These are phyloP conservation scores for Pichia nanzhaoensis DNA, from an alignment of 805 yeast species.

Conservation along the genomic window DNA sequence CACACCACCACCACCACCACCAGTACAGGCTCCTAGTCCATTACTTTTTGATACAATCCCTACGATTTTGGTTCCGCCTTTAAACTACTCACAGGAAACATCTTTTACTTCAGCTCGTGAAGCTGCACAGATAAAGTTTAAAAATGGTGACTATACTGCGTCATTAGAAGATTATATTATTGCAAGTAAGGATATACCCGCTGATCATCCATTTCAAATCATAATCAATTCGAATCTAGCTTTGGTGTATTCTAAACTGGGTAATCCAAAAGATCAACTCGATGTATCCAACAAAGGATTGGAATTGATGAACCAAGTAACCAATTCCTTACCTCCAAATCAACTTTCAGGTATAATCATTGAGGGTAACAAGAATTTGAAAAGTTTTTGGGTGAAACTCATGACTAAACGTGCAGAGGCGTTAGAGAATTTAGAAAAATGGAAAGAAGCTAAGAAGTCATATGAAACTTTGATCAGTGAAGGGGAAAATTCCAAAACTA, in stretches of 20 bases:
- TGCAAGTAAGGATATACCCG: slow-evolving; percentile 46
- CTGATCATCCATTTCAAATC: slow-evolving; percentile 55
- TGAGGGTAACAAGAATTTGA: slow-evolving; percentile 48
- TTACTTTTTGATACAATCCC: background rate
- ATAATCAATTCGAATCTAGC: slow-evolving; percentile 74
- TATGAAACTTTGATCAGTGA: slow-evolving; percentile 60
- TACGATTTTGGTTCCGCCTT: slow-evolving; percentile 15
- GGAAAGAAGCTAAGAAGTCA: slow-evolving; percentile 49
- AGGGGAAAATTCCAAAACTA: slow-evolving; percentile 57
- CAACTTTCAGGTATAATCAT: slow-evolving; percentile 24
- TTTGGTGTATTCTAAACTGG: slow-evolving; percentile 56
- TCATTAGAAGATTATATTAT: slow-evolving; percentile 58
- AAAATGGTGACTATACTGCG: slow-evolving; percentile 71
- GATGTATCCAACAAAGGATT: slow-evolving; percentile 44
- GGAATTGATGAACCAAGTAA: slow-evolving; percentile 27
- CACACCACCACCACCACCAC: background rate
- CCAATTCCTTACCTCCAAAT: slow-evolving; percentile 15
- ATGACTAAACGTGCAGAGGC: slow-evolving; percentile 73
- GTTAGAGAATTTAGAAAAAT: slow-evolving; percentile 71
- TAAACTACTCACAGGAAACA: slow-evolving; percentile 20
- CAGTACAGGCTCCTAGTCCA: background rate
- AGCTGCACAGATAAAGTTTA: slow-evolving; percentile 58
- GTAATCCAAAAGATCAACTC: slow-evolving; percentile 54
- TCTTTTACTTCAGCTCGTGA: slow-evolving; percentile 42
- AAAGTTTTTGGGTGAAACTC: slow-evolving; percentile 70